These are phyloP conservation scores for Puccinia coronata DNA, from an alignment of 1,284 basidiomycete species.

Conservation along the genomic window DNA sequence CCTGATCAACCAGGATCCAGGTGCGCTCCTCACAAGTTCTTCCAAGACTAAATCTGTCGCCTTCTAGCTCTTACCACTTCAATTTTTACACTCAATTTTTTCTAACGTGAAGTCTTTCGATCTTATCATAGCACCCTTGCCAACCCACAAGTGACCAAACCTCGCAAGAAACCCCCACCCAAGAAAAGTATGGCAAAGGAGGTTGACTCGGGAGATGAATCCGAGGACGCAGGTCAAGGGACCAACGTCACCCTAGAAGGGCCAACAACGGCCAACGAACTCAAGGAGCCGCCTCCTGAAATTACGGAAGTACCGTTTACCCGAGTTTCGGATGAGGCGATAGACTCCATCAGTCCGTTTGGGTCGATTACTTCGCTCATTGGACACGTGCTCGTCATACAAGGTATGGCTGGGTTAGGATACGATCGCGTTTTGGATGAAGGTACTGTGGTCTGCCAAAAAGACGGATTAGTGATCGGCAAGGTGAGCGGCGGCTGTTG, in stretches of 20 bases:
- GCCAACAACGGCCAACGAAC: slow-evolving; percentile 42
- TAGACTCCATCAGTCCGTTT: slow-evolving; percentile 35
- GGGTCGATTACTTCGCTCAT: slow-evolving; percentile 30
- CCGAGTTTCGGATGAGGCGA: slow-evolving; percentile 26
- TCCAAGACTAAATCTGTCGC: not conserved
- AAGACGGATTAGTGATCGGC: slow-evolving; percentile 38
- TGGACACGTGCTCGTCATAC: slow-evolving; percentile 42
- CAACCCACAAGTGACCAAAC: slow-evolving; percentile 5
- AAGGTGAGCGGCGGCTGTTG: slow-evolving; percentile 19
- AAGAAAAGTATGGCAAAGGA: not conserved
- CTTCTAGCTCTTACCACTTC: not conserved
- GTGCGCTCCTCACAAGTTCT: not conserved
- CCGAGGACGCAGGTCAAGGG: not conserved
- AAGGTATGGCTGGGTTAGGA: slow-evolving; percentile 18
- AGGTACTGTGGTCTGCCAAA: slow-evolving; percentile 36
- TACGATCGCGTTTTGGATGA: slow-evolving; percentile 48
- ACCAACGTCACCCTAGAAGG: not conserved
- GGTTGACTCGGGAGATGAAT: slow-evolving; percentile 22
- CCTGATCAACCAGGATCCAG: not conserved
- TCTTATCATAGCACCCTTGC: not conserved
- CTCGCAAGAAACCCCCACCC: not conserved
- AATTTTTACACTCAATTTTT: not conserved
- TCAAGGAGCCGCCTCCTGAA: slow-evolving; percentile 32
- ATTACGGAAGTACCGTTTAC: slow-evolving; percentile 36
- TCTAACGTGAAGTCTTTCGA: not conserved